A percentile compares a stretch with the other conserved stretches of the same genome.
Evolutionary conservation across 106 monocot species (phyloP).

Genomic region (Allium sativum): DNA sequence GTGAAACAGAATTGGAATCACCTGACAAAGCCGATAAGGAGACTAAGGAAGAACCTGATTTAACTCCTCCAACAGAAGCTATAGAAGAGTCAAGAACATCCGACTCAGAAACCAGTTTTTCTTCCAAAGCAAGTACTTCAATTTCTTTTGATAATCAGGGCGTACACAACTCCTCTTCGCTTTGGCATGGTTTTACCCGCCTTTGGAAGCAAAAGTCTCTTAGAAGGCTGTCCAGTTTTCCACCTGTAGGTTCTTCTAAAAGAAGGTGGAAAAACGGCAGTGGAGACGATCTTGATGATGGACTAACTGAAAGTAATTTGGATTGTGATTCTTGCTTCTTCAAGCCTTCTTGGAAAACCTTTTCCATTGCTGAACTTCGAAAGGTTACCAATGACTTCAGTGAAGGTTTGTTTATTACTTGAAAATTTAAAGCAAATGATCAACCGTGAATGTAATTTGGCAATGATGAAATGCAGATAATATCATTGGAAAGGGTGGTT

Average conservation of each 20-base stretch:
- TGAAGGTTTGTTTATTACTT: slow-evolving; percentile 17
- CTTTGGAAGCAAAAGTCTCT: slow-evolving; percentile 44
- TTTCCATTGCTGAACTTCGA: slow-evolving; percentile 42
- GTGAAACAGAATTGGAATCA: slow-evolving; percentile 22
- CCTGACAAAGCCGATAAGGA: slow-evolving; percentile 20
- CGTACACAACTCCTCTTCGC: not conserved
- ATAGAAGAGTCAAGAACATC: slow-evolving; percentile 12
- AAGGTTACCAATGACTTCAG: slow-evolving; percentile 60
- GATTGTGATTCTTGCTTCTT: slow-evolving; percentile 14
- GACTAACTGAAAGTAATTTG: not conserved
- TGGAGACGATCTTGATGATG: not conserved
- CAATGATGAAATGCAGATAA: slow-evolving; percentile 31
- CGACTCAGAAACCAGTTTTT: slow-evolving; percentile 23
- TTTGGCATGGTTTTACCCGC: slow-evolving; percentile 31
- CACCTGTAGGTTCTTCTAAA: slow-evolving; percentile 26
- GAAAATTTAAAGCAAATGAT: not conserved
- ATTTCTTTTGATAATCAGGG: slow-evolving; percentile 5
- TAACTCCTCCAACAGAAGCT: slow-evolving; percentile 8
- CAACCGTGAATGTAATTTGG: not conserved
- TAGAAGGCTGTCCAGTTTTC: slow-evolving; percentile 49
- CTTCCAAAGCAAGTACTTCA: slow-evolving; percentile 25
- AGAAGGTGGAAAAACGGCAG: slow-evolving; percentile 19
- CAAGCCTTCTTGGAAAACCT: slow-evolving; percentile 47
- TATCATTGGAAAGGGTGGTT: slow-evolving; percentile 81
- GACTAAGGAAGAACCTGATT: slow-evolving; percentile 5